Conservation (phyloP, 140 eudicot species). For the Cichorium intybus region DNA sequence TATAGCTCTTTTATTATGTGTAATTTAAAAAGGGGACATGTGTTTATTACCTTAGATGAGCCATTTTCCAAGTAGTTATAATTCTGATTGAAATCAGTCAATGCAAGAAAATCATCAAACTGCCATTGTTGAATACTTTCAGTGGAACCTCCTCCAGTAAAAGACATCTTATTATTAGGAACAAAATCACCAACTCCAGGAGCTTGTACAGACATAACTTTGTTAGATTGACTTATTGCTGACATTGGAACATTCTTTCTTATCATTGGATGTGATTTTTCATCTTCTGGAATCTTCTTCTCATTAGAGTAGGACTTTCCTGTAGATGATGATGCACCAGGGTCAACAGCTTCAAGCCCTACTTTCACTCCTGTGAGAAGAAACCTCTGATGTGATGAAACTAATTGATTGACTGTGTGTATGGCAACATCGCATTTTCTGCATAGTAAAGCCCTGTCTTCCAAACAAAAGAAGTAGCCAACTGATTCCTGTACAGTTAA, state of each 20-base stretch:
- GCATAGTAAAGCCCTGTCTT: slow-evolving; percentile 91
- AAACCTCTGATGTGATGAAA: slow-evolving; percentile 73
- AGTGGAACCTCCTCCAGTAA: slow-evolving; percentile 50
- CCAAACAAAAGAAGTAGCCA: slow-evolving; percentile 87
- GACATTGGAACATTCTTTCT: slow-evolving; percentile 28
- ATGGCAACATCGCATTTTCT: slow-evolving; percentile 83
- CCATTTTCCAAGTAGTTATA: slow-evolving; percentile 53
- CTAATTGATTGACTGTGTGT: slow-evolving; percentile 58
- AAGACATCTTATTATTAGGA: slow-evolving; percentile 46
- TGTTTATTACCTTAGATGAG: slow-evolving; percentile 73
- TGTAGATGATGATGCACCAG: slow-evolving; percentile 48
- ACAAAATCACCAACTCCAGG: slow-evolving; percentile 31
- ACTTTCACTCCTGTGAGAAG: slow-evolving; percentile 85
- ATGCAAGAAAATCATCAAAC: slow-evolving; percentile 71
- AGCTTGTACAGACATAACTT: slow-evolving; percentile 38
- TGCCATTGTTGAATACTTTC: slow-evolving; percentile 78
- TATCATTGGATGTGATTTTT: slow-evolving; percentile 32
- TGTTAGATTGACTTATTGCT: slow-evolving; percentile 35
- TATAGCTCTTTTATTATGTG: too few species aligned
- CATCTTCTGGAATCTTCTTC: slow-evolving; percentile 44
- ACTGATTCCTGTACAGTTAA: slow-evolving; percentile 58
- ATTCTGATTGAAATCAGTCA: slow-evolving; percentile 51
- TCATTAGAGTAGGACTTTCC: slow-evolving; percentile 51
- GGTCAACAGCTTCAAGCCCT: slow-evolving; percentile 64
- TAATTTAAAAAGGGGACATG: too few species aligned